Conservation (phyloP, 1,284 basidiomycete genomes). For the Stygiomarasmius scandens region DNA sequence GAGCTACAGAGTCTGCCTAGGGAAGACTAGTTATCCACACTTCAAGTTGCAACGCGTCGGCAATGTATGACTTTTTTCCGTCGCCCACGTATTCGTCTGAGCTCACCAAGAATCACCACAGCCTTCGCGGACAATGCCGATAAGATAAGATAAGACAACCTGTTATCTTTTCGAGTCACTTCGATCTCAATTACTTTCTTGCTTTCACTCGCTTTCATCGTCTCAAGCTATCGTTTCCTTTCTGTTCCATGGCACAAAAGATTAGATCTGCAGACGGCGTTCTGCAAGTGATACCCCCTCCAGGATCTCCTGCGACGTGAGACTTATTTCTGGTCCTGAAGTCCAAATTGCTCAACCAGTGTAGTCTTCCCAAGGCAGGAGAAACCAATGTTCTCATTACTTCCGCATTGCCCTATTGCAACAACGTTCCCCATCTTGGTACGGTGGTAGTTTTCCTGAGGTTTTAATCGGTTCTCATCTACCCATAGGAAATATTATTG, state of each 20-base stretch:
- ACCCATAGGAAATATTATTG: constrained; percentile 90
- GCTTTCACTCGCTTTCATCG: no score
- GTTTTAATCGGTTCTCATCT: constrained; percentile 1
- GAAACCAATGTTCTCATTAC: constrained; percentile 91
- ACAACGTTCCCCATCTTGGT: constrained; percentile 98
- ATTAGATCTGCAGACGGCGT: constrained; percentile 66
- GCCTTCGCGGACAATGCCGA: no score
- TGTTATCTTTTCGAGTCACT: no score
- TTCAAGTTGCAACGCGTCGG: no score
- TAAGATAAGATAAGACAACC: no score
- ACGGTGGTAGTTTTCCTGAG: constrained; percentile 24
- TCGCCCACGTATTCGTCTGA: no score
- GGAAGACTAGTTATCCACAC: no score
- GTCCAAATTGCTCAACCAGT: constrained; percentile 20
- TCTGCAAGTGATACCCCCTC: constrained; percentile 55
- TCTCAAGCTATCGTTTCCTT: background rate
- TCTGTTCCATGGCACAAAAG: constrained; percentile 57
- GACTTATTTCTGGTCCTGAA: constrained; percentile 17
- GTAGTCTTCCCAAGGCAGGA: constrained; percentile 83
- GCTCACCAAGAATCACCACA: no score
- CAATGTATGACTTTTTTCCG: no score
- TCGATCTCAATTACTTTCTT: no score
- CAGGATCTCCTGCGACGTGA: constrained; percentile 53
- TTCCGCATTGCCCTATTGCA: constrained; percentile 97
- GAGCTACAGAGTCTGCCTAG: no score